phyloP scores from a whole-genome alignment of 169 alveolate species.

The Cryptosporidium ryanae region DNA sequence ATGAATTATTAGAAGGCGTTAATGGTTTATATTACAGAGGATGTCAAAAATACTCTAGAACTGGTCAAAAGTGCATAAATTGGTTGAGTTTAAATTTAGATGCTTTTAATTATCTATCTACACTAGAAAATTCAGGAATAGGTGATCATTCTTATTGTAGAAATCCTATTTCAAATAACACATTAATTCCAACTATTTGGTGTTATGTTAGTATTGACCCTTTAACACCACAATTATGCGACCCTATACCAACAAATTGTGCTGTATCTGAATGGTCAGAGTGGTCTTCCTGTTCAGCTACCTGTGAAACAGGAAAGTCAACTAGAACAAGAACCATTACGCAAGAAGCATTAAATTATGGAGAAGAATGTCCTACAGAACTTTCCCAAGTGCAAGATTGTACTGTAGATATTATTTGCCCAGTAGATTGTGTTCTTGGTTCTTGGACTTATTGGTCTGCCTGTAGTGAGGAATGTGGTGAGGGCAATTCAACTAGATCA shows the following conservation, averaged over 20 bases:
- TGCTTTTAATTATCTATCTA: conserved; percentile 69
- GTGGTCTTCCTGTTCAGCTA: conserved; percentile 78
- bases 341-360: conserved; percentile 69
- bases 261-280: conserved; percentile 78
- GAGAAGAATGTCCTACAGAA: conserved; percentile 74
- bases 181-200: conserved; percentile 71
- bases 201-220: conserved; percentile 49
- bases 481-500: conserved; percentile 74
- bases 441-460: conserved; percentile 80
- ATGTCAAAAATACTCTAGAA: conserved; percentile 51
- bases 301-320: conserved; percentile 77
- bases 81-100: conserved; percentile 28
- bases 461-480: conserved; percentile 79
- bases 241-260: conserved; percentile 79
- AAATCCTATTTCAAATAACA: conserved; percentile 70
- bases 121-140: conserved; percentile 69
- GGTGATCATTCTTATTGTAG: conserved; percentile 56
- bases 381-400: conserved; percentile 59
- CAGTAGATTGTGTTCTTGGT: conserved; percentile 78
- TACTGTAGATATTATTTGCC: conserved; percentile 75
- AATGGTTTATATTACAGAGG: conserved; percentile 71
- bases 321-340: conserved; percentile 71
- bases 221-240: conserved; percentile 63
- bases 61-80: conserved; percentile 62
- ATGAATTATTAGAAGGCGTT: conserved; percentile 13